phyloP scores from a whole-genome alignment of 2,329 filamentous ascomycete genomes.

The Sordariomycetes sp. region DNA sequence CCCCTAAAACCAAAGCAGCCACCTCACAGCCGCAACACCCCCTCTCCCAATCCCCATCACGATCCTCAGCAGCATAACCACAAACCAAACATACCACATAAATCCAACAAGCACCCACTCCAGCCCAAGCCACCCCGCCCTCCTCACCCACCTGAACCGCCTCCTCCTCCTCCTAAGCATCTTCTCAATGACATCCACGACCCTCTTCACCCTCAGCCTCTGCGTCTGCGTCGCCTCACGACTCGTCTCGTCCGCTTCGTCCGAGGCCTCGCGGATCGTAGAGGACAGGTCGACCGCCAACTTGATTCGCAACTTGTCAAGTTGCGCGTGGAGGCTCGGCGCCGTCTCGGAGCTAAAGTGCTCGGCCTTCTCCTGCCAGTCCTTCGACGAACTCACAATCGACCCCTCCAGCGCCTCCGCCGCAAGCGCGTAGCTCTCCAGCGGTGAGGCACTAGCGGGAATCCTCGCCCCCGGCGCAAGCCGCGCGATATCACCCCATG shows the following conservation, averaged over 20 bases:
- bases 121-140: slow-evolving; percentile 66
- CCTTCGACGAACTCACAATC: slow-evolving; percentile 31
- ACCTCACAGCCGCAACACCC: slow-evolving; percentile 47
- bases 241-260: slow-evolving; percentile 68
- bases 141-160: slow-evolving; percentile 59
- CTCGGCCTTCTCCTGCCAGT: slow-evolving; percentile 47
- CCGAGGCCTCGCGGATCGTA: slow-evolving; percentile 53
- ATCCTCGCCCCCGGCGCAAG: slow-evolving; percentile 21
- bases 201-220: slow-evolving; percentile 66
- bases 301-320: slow-evolving; percentile 31
- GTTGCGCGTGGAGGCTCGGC: slow-evolving; percentile 33
- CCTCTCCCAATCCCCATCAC: slow-evolving; percentile 50
- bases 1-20: slow-evolving; percentile 67
- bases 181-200: slow-evolving; percentile 67
- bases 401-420: slow-evolving; percentile 35
- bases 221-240: slow-evolving; percentile 65
- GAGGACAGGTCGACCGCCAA: slow-evolving; percentile 40
- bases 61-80: slow-evolving; percentile 64
- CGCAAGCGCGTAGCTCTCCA: slow-evolving; percentile 35
- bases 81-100: slow-evolving; percentile 90
- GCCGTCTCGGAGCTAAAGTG: slow-evolving; percentile 43
- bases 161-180: slow-evolving; percentile 57
- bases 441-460: slow-evolving; percentile 21
- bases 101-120: slow-evolving; percentile 82
- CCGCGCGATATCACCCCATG: slow-evolving; percentile 29